phyloP scores from a whole-genome alignment of 345 rosid species.

The Hypericum perforatum region DNA sequence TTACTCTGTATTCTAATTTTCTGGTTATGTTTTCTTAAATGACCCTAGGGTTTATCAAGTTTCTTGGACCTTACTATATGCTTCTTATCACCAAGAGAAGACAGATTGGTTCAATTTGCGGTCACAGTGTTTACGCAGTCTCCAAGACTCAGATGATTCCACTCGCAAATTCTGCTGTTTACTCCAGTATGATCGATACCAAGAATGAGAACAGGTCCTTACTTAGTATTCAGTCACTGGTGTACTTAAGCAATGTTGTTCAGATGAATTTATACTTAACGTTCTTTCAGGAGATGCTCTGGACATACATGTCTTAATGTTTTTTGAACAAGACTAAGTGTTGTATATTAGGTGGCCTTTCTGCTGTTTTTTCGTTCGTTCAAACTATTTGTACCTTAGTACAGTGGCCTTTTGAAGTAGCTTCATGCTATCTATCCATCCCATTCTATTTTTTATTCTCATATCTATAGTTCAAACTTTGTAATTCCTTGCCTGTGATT shows the following conservation, averaged over 20 bases:
- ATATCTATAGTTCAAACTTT: no score
- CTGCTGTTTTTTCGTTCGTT: no score
- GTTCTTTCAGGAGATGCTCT: conserved; percentile 9
- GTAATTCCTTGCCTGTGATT: no score
- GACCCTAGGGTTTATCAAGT: conserved; percentile 68
- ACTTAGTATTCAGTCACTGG: conserved; percentile 9
- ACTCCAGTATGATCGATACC: conserved; percentile 33
- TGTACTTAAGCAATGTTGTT: not conserved
- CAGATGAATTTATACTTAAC: not conserved
- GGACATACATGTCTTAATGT: not conserved
- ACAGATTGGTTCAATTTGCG: conserved; percentile 80
- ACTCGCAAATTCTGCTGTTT: conserved; percentile 52
- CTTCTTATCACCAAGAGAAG: conserved; percentile 80
- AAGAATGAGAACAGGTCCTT: conserved; percentile 75
- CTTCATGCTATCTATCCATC: no score
- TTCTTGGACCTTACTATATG: conserved; percentile 97
- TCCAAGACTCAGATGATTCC: conserved; percentile 71
- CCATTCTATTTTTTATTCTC: no score
- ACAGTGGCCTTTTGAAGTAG: no score
- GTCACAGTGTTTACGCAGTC: conserved; percentile 75
- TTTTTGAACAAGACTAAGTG: no score
- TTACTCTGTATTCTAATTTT: not conserved
- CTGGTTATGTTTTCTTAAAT: conserved; percentile 8
- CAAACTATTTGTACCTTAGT: no score
- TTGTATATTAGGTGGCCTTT: no score